Evolutionary conservation across 2,329 filamentous ascomycete genomes (phyloP).

Genomic region (Neofusicoccum umdonicola): DNA sequence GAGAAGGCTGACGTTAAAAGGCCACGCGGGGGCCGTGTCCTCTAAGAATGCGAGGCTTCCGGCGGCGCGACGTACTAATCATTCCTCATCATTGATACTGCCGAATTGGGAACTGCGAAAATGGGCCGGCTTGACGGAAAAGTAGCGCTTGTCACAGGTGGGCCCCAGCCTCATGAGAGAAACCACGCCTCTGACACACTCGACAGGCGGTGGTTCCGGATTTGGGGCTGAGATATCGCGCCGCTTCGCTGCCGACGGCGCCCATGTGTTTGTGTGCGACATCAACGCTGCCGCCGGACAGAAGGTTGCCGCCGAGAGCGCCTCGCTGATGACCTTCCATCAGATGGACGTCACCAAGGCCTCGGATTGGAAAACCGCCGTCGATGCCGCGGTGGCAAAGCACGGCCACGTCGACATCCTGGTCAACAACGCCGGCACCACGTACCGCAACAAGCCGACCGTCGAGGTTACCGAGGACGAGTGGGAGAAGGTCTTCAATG

Average conservation of each 20-base stretch:
- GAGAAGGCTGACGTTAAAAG: background rate
- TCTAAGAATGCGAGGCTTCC: background rate
- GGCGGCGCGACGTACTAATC: background rate
- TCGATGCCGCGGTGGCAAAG: conserved; percentile 52
- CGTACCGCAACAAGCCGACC: conserved; percentile 56
- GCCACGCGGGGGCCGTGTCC: background rate
- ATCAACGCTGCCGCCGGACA: conserved; percentile 55
- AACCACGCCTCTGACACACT: conserved; percentile 3
- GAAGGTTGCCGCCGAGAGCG: conserved; percentile 46
- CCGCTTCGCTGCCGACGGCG: conserved; percentile 60
- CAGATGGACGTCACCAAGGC: conserved; percentile 55
- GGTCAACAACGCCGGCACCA: conserved; percentile 60
- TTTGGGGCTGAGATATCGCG: conserved; percentile 63
- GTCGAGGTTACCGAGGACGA: conserved; percentile 63
- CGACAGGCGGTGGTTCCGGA: conserved; percentile 56
- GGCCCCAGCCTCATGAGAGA: no score
- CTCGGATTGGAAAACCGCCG: conserved; percentile 51
- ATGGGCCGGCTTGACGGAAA: conserved; percentile 51
- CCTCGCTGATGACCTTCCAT: conserved; percentile 30
- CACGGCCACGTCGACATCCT: conserved; percentile 60
- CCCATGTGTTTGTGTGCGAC: conserved; percentile 62
- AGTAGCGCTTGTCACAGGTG: conserved; percentile 57
- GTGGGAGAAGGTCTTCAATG: conserved; percentile 64
- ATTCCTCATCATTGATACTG: background rate
- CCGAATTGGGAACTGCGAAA: background rate